These are phyloP conservation scores for Earliella scabrosa DNA, from an alignment of 1,284 basidiomycete species.

Conservation along the genomic window DNA sequence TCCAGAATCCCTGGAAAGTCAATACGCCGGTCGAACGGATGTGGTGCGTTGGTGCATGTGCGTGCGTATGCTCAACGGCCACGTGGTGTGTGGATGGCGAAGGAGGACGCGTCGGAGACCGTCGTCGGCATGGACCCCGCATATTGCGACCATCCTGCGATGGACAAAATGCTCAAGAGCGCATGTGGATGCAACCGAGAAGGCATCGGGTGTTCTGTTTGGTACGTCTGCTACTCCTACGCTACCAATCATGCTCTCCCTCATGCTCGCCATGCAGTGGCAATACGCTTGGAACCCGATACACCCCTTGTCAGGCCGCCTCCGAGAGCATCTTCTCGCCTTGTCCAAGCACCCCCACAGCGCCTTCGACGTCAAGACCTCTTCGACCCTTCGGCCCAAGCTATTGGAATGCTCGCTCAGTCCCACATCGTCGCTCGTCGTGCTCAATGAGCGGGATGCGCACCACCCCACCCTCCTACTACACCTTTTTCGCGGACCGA, in stretches of 20 bases:
- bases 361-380: conserved; percentile 31
- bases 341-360: conserved; percentile 18
- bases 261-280: conserved; percentile 44
- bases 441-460: conserved; percentile 11
- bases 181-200: conserved; percentile 67
- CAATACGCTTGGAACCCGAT: conserved; percentile 64
- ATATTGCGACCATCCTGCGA: conserved; percentile 55
- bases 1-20: conserved; percentile 23
- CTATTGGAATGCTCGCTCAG: conserved; percentile 43
- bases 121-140: conserved; percentile 55
- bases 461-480: conserved; percentile 35
- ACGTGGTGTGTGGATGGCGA: conserved; percentile 60
- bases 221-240: conserved; percentile 43
- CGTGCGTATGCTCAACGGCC: conserved; percentile 53
- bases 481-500: conserved; percentile 50
- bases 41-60: conserved; percentile 61
- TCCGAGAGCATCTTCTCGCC: conserved; percentile 50
- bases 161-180: conserved; percentile 53
- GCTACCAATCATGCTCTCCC: conserved; percentile 4
- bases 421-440: conserved; percentile 19
- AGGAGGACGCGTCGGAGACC: conserved; percentile 48
- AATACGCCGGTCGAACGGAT: conserved; percentile 50
- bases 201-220: conserved; percentile 65
- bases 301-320: conserved; percentile 60
- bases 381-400: conserved; percentile 47